Percentiles rank a stretch among this genome's conserved stretches.
Evolutionary conservation across 2,329 filamentous ascomycete genomes (phyloP).

Genomic region (Dothidotthia symphoricarpi): DNA sequence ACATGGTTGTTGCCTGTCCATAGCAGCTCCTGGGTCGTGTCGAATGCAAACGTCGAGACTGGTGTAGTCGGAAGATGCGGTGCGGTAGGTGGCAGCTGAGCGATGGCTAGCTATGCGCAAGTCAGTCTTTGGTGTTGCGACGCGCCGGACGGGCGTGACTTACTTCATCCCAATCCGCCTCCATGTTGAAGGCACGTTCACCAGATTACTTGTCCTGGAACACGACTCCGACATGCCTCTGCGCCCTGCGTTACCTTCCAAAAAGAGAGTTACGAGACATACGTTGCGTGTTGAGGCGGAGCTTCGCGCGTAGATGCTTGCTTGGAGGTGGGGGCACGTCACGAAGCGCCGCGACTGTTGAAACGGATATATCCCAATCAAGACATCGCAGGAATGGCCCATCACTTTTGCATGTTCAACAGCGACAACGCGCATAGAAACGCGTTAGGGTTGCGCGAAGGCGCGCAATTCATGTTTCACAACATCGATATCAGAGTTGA

Average conservation of each 20-base stretch:
- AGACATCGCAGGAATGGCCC: too few species aligned
- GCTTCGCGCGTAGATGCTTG: constrained; percentile 23
- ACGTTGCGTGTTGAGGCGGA: constrained; percentile 19
- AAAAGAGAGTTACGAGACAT: constrained; percentile 16
- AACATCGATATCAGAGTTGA: too few species aligned
- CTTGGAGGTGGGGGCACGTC: constrained; percentile 6
- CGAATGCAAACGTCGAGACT: constrained; percentile 81
- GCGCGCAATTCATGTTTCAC: too few species aligned
- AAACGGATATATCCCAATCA: too few species aligned
- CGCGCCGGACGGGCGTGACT: constrained; percentile 4
- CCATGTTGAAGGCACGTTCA: constrained; percentile 43
- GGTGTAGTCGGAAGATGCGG: constrained; percentile 65
- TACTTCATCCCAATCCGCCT: constrained; percentile 55
- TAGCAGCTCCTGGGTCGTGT: constrained; percentile 81
- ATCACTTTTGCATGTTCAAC: too few species aligned
- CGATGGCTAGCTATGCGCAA: constrained; percentile 67
- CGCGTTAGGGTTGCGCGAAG: too few species aligned
- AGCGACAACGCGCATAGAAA: too few species aligned
- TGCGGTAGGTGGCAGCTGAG: constrained; percentile 75
- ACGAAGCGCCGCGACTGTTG: too few species aligned
- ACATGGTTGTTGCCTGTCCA: constrained; percentile 94
- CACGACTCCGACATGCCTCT: constrained; percentile 30
- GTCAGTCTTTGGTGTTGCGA: constrained; percentile 11
- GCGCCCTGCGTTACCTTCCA: constrained; percentile 15
- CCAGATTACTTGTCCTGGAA: constrained; percentile 14